Evolutionary conservation across 2,329 filamentous ascomycete genomes (phyloP).

Genomic region (Hansfordia pulvinata): DNA sequence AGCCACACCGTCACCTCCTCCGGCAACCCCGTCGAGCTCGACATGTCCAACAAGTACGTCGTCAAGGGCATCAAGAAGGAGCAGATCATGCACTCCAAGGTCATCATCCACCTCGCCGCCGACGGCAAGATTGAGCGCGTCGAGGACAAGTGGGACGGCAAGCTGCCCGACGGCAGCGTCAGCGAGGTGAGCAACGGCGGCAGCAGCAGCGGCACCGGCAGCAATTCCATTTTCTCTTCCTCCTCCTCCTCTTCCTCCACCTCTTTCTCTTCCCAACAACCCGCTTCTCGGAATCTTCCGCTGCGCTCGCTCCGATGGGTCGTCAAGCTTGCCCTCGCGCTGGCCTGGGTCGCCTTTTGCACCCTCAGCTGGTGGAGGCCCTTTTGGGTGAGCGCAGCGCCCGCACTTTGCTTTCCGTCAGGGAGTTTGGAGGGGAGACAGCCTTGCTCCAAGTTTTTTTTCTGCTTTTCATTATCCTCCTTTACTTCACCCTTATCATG

Average conservation of each 20-base stretch:
- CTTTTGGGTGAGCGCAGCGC: slow-evolving; percentile 8
- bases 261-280: not conserved
- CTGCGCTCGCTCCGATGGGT: not conserved
- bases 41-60: slow-evolving; percentile 23
- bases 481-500: too few species aligned
- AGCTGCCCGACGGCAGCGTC: slow-evolving; percentile 18
- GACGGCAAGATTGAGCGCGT: slow-evolving; percentile 20
- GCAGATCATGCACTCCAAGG: slow-evolving; percentile 16
- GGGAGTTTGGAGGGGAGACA: too few species aligned
- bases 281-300: too few species aligned
- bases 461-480: too few species aligned
- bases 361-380: slow-evolving; percentile 10
- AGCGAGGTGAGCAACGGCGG: slow-evolving; percentile 21
- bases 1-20: slow-evolving; percentile 35
- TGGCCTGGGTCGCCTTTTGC: slow-evolving; percentile 6
- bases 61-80: slow-evolving; percentile 18
- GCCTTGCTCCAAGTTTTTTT: too few species aligned
- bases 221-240: too few species aligned
- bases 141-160: slow-evolving; percentile 22
- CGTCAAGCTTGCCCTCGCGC: slow-evolving; percentile 1
- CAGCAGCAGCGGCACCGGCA: too few species aligned
- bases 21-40: slow-evolving; percentile 46
- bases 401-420: too few species aligned
- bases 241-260: slow-evolving; percentile 1
- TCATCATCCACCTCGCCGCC: slow-evolving; percentile 17